Base-by-base conservation (phyloP, 805 yeast genomes). In the Ogataea haglerorum region DNA sequence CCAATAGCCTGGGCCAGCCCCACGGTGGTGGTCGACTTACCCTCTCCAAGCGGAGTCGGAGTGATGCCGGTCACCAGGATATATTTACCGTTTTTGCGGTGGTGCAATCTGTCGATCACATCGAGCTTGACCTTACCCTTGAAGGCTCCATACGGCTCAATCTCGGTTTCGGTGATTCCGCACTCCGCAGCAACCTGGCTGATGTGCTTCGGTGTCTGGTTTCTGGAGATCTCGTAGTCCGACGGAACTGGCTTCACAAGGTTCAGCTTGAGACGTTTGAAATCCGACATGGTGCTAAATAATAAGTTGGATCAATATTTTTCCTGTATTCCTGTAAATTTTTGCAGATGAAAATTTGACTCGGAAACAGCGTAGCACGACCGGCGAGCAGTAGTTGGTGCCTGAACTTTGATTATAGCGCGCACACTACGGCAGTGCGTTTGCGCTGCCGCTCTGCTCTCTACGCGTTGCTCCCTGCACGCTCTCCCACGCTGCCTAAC, bases 1-100 rank as follows among this genome's bases (percentile, higher is more conserved):
- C 96, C 95, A 43, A 91, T 70, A 12, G 99, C 95, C 67, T 91
- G 98, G n/a, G 93, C 95, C 47, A 91, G 73, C 30, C 98, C 98
- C 57, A 91, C 83, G 26, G 98, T 90, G 27, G 97, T 91, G 40
- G 99, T 91, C 13, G 95, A 83, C 69, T 91, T 91, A 58, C 99
- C 99, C 70, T 91, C 99, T 49, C 99, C 99, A 43, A 91, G 75
- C 21, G 98, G 98, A 5, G 99, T 91, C 43, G 99, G 98, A 3
- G 99, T 91, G 57, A 91, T 93, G 63, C 99, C 99, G 2, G 97
- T 90, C 40, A 91, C 98, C 43, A 91, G 75, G 27, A 91, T 80
- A 60, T 87, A 91, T 59, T 88, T 80, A 54, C 96, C 99, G 56
- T 86, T 76, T 51, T 75, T 77, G 40, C 74, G 64, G 38, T 68